Percentiles rank a stretch among this genome's conserved stretches.
Evolutionary conservation across 176 grass and related monocot species (phyloP).

Genomic region (Carex parvula): DNA sequence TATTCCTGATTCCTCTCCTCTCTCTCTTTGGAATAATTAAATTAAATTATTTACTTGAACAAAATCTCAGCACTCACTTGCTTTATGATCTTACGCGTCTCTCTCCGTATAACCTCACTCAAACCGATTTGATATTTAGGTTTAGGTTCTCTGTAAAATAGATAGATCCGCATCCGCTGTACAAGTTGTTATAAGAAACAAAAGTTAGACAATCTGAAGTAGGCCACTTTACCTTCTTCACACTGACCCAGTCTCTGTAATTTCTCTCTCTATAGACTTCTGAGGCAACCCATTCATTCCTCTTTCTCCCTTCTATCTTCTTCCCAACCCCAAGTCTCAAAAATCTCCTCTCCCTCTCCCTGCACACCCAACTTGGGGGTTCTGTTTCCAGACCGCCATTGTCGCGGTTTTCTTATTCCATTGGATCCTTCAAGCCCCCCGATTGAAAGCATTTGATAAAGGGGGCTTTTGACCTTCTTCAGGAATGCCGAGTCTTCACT

Average conservation of each 20-base stretch:
- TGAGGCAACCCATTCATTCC: background rate
- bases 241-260: conserved; percentile 27
- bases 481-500: background rate
- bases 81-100: background rate
- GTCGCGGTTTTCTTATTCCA: background rate
- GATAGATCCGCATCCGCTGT: background rate
- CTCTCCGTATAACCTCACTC: background rate
- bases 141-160: too few species aligned
- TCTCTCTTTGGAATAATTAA: conserved; percentile 9
- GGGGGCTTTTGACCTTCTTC: conserved; percentile 11
- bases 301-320: background rate
- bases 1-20: background rate
- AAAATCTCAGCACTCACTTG: background rate
- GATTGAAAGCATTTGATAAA: background rate
- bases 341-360: background rate
- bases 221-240: conserved; percentile 24
- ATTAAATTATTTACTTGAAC: conserved; percentile 9
- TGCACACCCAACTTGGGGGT: background rate
- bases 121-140: too few species aligned
- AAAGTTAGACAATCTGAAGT: background rate
- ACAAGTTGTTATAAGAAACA: background rate
- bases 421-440: background rate
- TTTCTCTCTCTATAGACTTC: conserved; percentile 30
- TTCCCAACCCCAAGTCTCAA: background rate
- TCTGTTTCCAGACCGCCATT: background rate